Evolutionary conservation across 179 eudicot genomes (phyloP).

Genomic region (Spergularia azorica): DNA sequence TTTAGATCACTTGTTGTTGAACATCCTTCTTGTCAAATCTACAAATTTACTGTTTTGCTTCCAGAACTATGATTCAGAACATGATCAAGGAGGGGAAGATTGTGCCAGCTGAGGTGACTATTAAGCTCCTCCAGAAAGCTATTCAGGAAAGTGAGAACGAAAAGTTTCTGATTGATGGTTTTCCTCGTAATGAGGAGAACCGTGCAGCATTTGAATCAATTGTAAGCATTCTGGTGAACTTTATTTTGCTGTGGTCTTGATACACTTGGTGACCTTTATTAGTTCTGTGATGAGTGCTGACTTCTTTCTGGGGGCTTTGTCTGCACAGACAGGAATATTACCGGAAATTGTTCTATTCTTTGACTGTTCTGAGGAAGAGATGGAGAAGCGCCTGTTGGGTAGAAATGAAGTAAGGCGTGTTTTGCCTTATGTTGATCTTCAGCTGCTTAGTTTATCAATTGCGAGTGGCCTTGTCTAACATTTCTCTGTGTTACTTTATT

Average conservation of each 20-base stretch:
- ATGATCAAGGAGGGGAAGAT: constrained; percentile 94
- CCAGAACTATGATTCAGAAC: constrained; percentile 80
- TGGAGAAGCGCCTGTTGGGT: constrained; percentile 38
- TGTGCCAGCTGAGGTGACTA: constrained; percentile 94
- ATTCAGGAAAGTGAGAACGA: constrained; percentile 66
- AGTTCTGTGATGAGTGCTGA: neutral
- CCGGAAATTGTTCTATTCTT: constrained; percentile 46
- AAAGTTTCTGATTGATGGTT: constrained; percentile 92
- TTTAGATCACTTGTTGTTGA: neutral
- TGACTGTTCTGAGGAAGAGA: constrained; percentile 41
- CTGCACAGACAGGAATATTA: constrained; percentile 41
- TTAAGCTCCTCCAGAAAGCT: constrained; percentile 85
- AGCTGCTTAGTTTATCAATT: neutral
- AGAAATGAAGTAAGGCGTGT: constrained; percentile 34
- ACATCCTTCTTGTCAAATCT: neutral
- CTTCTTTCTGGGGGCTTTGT: neutral
- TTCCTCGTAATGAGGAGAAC: constrained; percentile 97
- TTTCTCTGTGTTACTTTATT: neutral
- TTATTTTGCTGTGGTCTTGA: neutral
- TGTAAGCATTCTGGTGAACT: constrained; percentile 41
- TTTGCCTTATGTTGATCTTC: neutral
- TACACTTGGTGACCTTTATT: constrained; percentile 12
- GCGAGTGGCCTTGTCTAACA: neutral
- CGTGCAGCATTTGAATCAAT: constrained; percentile 84
- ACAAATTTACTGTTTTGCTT: neutral